Percentiles rank a stretch among this genome's conserved stretches.
Conservation (phyloP, 2,329 filamentous ascomycete genomes). For the Ramularia endophylla region DNA sequence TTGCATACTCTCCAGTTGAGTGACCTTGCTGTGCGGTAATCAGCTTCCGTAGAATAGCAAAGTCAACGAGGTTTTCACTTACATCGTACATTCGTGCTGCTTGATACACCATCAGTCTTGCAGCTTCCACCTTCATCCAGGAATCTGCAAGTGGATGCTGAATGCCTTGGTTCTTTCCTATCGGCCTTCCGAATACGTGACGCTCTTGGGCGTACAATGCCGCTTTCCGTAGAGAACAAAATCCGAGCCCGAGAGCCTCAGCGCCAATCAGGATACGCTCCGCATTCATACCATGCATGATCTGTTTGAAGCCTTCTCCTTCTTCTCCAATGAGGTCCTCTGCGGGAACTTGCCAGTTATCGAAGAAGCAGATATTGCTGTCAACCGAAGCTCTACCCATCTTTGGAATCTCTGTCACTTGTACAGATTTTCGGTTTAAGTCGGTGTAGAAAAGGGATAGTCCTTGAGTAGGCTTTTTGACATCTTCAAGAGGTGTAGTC, state of each 20-base stretch:
- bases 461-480: conserved; percentile 38
- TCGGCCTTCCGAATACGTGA: conserved; percentile 58
- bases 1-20: conserved; percentile 51
- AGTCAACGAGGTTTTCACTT: too few relatives aligned
- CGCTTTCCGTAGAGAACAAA: conserved; percentile 45
- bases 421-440: conserved; percentile 31
- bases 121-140: conserved; percentile 60
- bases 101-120: conserved; percentile 60
- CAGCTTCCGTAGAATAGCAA: too few relatives aligned
- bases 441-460: conserved; percentile 44
- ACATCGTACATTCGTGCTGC: conserved; percentile 57
- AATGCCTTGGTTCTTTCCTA: conserved; percentile 61
- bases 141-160: conserved; percentile 60
- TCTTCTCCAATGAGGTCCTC: conserved; percentile 38
- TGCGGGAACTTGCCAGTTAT: conserved; percentile 38
- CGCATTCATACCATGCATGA: conserved; percentile 75
- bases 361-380: conserved; percentile 41
- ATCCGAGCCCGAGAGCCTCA: conserved; percentile 45
- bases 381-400: conserved; percentile 43
- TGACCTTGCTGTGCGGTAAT: conserved; percentile 26
- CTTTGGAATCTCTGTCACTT: conserved; percentile 41
- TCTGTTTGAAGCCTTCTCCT: conserved; percentile 42
- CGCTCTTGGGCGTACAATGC: conserved; percentile 61
- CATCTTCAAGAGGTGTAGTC: conserved; percentile 38
- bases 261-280: conserved; percentile 64